phyloP scores from a whole-genome alignment of 768 basidiomycete species.

The Collybia sp. region DNA sequence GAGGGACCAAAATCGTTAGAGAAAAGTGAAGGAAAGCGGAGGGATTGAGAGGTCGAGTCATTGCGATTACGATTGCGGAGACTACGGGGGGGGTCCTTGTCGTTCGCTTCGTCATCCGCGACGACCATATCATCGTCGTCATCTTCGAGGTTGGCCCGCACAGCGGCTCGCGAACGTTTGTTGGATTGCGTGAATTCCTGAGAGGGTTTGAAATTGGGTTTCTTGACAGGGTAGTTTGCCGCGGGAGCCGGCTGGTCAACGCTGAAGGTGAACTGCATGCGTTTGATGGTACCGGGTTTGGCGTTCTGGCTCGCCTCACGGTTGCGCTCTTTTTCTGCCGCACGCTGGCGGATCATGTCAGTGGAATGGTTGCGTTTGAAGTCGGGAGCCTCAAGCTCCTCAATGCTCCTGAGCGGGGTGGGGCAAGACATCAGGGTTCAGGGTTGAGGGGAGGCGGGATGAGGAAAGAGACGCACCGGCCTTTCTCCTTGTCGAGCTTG shows the following conservation, averaged over 20 bases:
- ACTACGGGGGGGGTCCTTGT: constrained; percentile 33
- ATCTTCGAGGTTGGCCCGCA: constrained; percentile 22
- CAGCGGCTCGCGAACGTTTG: constrained; percentile 34
- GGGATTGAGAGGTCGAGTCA: constrained; percentile 24
- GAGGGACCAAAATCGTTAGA: constrained; percentile 73
- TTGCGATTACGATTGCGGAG: constrained; percentile 22
- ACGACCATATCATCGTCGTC: constrained; percentile 9
- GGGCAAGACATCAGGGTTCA: constrained; percentile 24
- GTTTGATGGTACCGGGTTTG: constrained; percentile 69
- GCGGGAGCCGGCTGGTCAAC: constrained; percentile 63
- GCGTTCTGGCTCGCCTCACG: constrained; percentile 65
- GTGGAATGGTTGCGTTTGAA: constrained; percentile 77
- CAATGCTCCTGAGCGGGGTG: constrained; percentile 58
- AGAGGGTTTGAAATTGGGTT: constrained; percentile 65
- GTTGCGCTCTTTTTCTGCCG: constrained; percentile 75
- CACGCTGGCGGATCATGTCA: constrained; percentile 77
- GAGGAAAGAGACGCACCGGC: constrained; percentile 51
- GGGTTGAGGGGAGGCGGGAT: constrained; percentile 16
- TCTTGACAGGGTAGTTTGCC: constrained; percentile 45
- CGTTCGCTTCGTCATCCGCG: constrained; percentile 21
- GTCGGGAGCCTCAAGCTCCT: constrained; percentile 80
- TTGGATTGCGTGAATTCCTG: constrained; percentile 42
- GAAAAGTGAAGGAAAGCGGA: constrained; percentile 74
- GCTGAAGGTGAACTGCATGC: constrained; percentile 89
- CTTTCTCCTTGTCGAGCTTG: constrained; percentile 91